These are phyloP conservation scores for Candida golubevii DNA, from an alignment of 805 yeast species.

Conservation along the genomic window DNA sequence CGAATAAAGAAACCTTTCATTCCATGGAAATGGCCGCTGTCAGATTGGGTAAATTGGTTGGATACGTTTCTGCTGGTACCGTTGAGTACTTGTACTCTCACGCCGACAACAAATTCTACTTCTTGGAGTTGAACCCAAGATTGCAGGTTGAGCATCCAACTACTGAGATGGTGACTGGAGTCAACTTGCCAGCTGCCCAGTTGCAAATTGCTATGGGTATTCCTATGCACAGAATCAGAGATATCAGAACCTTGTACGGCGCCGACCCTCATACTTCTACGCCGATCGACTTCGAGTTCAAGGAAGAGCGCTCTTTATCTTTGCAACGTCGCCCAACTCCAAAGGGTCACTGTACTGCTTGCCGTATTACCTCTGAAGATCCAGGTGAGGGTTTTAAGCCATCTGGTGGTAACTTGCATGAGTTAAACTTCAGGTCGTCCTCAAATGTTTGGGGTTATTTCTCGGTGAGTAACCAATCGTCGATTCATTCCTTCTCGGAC, in stretches of 20 bases:
- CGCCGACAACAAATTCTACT: conserved; percentile 90
- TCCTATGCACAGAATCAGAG: conserved; percentile 91
- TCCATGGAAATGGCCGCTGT: conserved; percentile 97
- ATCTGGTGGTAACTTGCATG: conserved; percentile 94
- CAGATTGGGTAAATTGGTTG: conserved; percentile 92
- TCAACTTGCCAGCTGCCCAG: conserved; percentile 97
- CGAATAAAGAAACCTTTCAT: conserved; percentile 77
- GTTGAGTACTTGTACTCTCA: conserved; percentile 96
- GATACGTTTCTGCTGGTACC: conserved; percentile 99
- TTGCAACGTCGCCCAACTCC: conserved; percentile 92
- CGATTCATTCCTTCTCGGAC: conserved; percentile 96
- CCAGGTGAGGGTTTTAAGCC: conserved; percentile 99
- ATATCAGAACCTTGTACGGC: conserved; percentile 89
- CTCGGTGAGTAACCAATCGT: conserved; percentile 93
- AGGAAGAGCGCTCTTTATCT: conserved; percentile 61
- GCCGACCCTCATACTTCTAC: conserved; percentile 92
- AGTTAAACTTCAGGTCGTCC: conserved; percentile 92
- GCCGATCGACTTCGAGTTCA: conserved; percentile 86
- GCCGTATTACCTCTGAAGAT: conserved; percentile 98
- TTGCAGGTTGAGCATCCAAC: conserved; percentile 99
- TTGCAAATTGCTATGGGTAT: conserved; percentile 99
- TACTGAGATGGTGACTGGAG: conserved; percentile 99
- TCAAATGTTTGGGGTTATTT: conserved; percentile 99
- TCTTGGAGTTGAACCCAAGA: conserved; percentile 96
- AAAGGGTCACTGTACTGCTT: conserved; percentile 98